A percentile compares a stretch with the other conserved stretches of the same genome.
Conservation (phyloP, 177 flowering plant genomes). For the Vitis hybrid region DNA sequence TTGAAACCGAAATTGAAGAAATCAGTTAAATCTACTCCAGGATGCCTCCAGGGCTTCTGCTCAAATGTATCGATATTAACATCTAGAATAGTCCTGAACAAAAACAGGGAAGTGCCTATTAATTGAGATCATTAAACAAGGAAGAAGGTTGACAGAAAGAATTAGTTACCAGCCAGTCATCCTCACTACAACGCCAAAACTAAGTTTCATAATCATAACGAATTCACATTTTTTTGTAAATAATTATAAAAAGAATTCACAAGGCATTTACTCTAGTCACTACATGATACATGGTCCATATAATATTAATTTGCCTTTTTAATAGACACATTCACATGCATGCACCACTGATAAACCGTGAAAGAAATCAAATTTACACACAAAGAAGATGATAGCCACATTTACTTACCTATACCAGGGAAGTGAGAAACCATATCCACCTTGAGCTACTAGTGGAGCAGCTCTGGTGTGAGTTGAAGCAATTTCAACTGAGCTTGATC, state of each 20-base stretch:
- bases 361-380: neutral
- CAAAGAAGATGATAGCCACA: neutral
- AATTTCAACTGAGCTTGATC: conserved; percentile 20
- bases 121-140: neutral
- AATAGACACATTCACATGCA: neutral
- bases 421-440: conserved; percentile 44
- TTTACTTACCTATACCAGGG: conserved; percentile 56
- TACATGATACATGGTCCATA: neutral
- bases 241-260: too few species aligned
- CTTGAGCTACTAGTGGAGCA: conserved; percentile 19
- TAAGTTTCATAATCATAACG: neutral
- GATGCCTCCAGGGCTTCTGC: conserved; percentile 67
- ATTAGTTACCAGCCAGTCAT: neutral
- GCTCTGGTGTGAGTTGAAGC: conserved; percentile 13
- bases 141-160: neutral
- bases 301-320: neutral
- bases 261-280: neutral
- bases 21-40: conserved; percentile 66
- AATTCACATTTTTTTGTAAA: neutral
- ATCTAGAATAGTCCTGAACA: conserved; percentile 60
- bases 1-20: conserved; percentile 75
- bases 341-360: neutral
- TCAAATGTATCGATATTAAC: conserved; percentile 53
- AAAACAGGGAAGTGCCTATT: conserved; percentile 10
- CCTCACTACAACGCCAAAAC: neutral